phyloP scores from a whole-genome alignment of 768 basidiomycete genomes.

The Pleurotus platypus region DNA sequence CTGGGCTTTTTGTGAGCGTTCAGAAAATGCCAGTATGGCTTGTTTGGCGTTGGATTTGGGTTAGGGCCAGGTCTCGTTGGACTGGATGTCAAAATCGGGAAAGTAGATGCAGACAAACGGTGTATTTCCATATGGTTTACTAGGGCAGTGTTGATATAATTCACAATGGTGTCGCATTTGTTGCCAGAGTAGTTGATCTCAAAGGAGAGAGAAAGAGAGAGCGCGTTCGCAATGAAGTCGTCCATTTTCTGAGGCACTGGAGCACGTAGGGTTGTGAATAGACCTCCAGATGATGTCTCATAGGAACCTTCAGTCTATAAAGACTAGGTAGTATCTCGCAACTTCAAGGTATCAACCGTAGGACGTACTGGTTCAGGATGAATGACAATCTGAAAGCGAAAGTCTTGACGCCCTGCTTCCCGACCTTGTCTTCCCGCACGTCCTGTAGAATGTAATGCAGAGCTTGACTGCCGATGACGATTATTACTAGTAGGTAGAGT shows the following conservation, averaged over 20 bases:
- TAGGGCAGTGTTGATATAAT: not conserved
- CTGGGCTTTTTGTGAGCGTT: not conserved
- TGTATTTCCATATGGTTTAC: not conserved
- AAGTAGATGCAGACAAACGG: not conserved
- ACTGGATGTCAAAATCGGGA: not conserved
- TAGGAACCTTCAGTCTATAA: not conserved
- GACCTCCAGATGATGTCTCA: not conserved
- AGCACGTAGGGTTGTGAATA: constrained; percentile 1
- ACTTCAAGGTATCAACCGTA: not conserved
- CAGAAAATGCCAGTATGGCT: not conserved
- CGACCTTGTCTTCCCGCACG: too few species aligned
- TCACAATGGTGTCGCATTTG: not conserved
- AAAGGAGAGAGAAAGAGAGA: not conserved
- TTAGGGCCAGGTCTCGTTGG: not conserved
- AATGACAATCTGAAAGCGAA: constrained; percentile 5
- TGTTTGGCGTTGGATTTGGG: not conserved
- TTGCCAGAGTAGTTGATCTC: not conserved
- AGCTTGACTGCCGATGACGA: too few species aligned
- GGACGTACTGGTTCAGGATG: constrained; percentile 8
- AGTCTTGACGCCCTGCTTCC: not conserved
- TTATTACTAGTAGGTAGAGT: not conserved
- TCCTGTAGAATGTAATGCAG: too few species aligned
- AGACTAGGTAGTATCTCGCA: not conserved
- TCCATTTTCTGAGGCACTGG: not conserved
- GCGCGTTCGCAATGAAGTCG: not conserved